Evolutionary conservation across 495 filamentous ascomycete genomes (phyloP), one percentile per base, ranked within the genome.

Genomic region (Daldinia loculata): DNA sequence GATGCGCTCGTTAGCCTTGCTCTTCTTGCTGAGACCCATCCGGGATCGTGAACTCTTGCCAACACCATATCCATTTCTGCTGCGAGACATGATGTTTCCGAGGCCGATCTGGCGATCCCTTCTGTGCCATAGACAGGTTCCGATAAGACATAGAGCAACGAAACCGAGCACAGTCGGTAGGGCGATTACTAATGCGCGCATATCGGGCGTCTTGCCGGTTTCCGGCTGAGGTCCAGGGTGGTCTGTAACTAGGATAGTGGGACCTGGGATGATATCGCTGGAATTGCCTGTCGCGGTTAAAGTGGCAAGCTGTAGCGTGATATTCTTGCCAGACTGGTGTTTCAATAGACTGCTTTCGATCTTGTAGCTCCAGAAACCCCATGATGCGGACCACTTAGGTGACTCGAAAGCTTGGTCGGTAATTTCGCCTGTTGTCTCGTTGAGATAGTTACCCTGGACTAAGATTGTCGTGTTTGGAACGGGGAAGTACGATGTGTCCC

Each of bases 401-500:
- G 82, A 80, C n/a, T 73, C 61, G 63, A 84, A 84, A 38, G 80
- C 74, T 26, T 65, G 68, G 27, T 79, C 66, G 51, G 72, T 76
- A n/a, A 67, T 48, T 43, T 76, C 61, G 39, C 75, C 74, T 1
- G 72, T 69, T 12, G 75, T 75, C 32, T 66, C 51, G 62, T 77
- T 74, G 71, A 81, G 70, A 70, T 78, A 82, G 60, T 77, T 77
- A 0, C 79, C 82, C 26, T 79, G 68, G 32, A 83, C 51, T 7
- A 75, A 66, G 17, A 82, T 71, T 17, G 75, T 78, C 5, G 75
- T 72, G 66, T 81, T 81, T n/a, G 61, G 70, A n/a, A 45, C 55
- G 17, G 64, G 61, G 74, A 83, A 83, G 74, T 71, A 81, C n/a
- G 71, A 55, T 0, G 82, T 71, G 69, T 85, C 80, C 83, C 83